A percentile compares a stretch with the other conserved stretches of the same genome.
Evolutionary conservation across 1,284 basidiomycete species (phyloP).

Genomic region (Moesziomyces antarcticus): DNA sequence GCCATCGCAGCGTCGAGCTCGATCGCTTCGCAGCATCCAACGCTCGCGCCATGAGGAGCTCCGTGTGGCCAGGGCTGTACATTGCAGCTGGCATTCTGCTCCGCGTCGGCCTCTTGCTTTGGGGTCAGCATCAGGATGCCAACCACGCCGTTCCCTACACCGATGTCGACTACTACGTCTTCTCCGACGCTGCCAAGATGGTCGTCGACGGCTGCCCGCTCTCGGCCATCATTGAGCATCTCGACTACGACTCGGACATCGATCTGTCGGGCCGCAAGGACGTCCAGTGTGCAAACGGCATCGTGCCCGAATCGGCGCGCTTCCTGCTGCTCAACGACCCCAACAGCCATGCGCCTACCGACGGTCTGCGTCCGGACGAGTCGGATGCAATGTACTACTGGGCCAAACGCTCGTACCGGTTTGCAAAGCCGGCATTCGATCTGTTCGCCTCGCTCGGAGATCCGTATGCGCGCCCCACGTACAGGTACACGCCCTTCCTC

Average conservation of each 20-base stretch:
- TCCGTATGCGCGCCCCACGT: conserved; percentile 92
- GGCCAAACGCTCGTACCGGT: conserved; percentile 33
- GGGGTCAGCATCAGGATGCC: conserved; percentile 88
- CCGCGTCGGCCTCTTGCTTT: conserved; percentile 79
- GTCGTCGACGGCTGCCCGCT: conserved; percentile 56
- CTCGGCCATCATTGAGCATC: conserved; percentile 36
- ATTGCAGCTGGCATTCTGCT: conserved; percentile 72
- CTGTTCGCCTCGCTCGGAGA: conserved; percentile 70
- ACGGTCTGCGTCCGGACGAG: conserved; percentile 29
- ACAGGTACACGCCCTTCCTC: conserved; percentile 94
- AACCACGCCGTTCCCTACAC: conserved; percentile 90
- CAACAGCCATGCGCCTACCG: conserved; percentile 23
- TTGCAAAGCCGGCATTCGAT: conserved; percentile 51
- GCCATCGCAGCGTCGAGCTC: neutral
- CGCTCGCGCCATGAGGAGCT: conserved; percentile 24
- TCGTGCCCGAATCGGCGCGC: conserved; percentile 61
- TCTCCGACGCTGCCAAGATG: conserved; percentile 81
- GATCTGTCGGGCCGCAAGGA: conserved; percentile 48
- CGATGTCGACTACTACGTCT: conserved; percentile 95
- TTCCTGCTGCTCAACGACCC: conserved; percentile 72
- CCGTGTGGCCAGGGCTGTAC: conserved; percentile 34
- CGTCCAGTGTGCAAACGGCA: conserved; percentile 55
- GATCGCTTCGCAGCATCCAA: neutral
- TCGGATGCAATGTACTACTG: conserved; percentile 40
- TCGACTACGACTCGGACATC: conserved; percentile 38